These are phyloP conservation scores for Epithele typhae DNA, from an alignment of 768 basidiomycete genomes.

Conservation along the genomic window DNA sequence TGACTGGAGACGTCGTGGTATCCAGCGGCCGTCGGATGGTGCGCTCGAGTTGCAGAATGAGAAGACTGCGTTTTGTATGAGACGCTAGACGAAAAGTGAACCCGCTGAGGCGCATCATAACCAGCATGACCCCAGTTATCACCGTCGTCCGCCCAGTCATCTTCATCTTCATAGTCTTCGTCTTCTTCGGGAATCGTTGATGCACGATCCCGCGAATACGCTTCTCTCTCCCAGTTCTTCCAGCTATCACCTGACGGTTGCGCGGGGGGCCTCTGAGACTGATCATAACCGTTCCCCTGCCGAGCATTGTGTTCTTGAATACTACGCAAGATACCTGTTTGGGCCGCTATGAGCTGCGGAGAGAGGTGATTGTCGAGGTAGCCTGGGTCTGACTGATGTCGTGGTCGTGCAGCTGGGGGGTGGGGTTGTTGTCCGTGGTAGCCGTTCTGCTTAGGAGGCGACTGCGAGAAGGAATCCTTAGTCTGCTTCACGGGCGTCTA, in stretches of 20 bases:
- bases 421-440: not conserved
- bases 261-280: constrained; percentile 1
- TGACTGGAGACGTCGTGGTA: not conserved
- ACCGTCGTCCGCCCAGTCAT: constrained; percentile 11
- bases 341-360: no score
- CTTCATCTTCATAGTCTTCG: constrained; percentile 15
- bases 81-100: constrained; percentile 14
- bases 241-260: constrained; percentile 20
- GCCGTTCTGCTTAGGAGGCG: constrained; percentile 6
- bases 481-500: constrained; percentile 15
- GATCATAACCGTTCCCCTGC: not conserved
- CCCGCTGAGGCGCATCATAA: constrained; percentile 10
- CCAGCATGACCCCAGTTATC: constrained; percentile 9
- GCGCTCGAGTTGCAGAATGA: not conserved
- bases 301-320: constrained; percentile 5
- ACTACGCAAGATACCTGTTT: constrained; percentile 9
- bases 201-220: constrained; percentile 10
- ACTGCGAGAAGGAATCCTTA: constrained; percentile 17
- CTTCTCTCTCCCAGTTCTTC: constrained; percentile 14
- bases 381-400: no score
- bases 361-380: no score
- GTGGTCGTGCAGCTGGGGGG: not conserved
- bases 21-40: not conserved
- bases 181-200: constrained; percentile 15
- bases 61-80: constrained; percentile 9